Base-by-base conservation (phyloP, 345 rosid genomes). In the Melastoma malabathricum region DNA sequence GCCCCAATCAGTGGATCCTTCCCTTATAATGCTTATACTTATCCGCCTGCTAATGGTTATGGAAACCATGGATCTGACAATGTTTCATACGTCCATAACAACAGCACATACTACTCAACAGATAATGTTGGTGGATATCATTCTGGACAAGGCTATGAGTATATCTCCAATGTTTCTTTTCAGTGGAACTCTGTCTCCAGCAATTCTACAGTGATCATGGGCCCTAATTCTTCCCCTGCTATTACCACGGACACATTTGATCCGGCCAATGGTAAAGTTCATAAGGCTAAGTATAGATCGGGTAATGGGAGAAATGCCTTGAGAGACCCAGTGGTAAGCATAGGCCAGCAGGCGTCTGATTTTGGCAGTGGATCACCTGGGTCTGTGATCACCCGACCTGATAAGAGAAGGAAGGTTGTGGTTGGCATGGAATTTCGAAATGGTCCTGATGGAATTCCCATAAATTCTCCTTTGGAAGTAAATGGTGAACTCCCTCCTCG, bases 1-100 rank as follows among this genome's bases (percentile, higher is more conserved):
- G 89, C 87, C 55, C 96, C 96, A 12, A 72, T 77, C 25, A 83
- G 67, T 70, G 94, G 94, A 43, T 68, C 87, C 51, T 77, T 81
- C 69, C 96, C 86, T 18, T 83, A 79, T 61, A 56, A 66, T 34
- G 73, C 84, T 17, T 74, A 73, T 75, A 48, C 89, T 38, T 82
- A 68, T 57, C 50, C 59, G 18, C 73, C 90, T 18, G 56, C 63
- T 58, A 81, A 78, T 54, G 84, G 86, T n/a, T 77, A 76, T 66
- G 71, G 71, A 52, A 61, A 73, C 47, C 90, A 80, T 70, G 77
- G 84, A 54, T 76, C 82, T 50, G 88, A 76, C 57, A 80, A 79
- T 10, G 67, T 78, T 31, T 52, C 89, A 3, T 86, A 77, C 59
- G 82, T 80, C 71, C 92, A 95, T 25, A 69, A 93, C 4, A 82